Evolutionary conservation across 1,284 basidiomycete species (phyloP), one percentile per base, ranked within the genome.

Genomic region (Porphyrellus sp.): DNA sequence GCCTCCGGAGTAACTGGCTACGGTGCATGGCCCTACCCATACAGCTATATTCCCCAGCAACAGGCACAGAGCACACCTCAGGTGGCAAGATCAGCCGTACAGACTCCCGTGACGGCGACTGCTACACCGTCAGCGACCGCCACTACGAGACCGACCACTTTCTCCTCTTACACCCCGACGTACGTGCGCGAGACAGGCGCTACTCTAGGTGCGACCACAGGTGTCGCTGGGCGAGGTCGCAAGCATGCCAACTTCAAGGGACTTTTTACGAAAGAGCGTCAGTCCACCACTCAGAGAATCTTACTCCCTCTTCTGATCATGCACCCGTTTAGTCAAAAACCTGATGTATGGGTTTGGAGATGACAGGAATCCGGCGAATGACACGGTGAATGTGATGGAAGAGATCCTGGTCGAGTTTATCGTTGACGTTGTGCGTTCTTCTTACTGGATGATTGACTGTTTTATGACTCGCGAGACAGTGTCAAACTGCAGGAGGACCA

Each of bases 291-390:
- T 21, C 5, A 16, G 13, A 41, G 51, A 18, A 41, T 35, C 27
- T 53, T 41, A 34, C 21, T 8, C 23, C 12, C 25, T 24, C 34
- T 50, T 60, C 42, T 58, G 46, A 55, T 40, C 27, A 23, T 46
- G 54, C n/a, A 25, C 7, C 13, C 12, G 30, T 54, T 7, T 59
- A 94, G 91, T 96, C 53, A 84, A 87, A 57, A 88, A 82, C 53
- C 75, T 96, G 49, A 95, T 96, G 93, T 96, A 93, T 64, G 92
- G 90, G n/a, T 97, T 94, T 67, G 93, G 93, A 18, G 93, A 97
- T 65, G 90, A 92, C 64, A 80, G 89, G 18, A 89, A 92, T 59
- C 91, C 93, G 1, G 84, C 89, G 8, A 86, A 82, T 42, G 93
- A 96, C 60, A 88, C 89, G 0, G 88, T 95, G 27, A 86, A 85